phyloP scores from a whole-genome alignment of 805 yeast species.

The Teunomyces funiuensis region DNA sequence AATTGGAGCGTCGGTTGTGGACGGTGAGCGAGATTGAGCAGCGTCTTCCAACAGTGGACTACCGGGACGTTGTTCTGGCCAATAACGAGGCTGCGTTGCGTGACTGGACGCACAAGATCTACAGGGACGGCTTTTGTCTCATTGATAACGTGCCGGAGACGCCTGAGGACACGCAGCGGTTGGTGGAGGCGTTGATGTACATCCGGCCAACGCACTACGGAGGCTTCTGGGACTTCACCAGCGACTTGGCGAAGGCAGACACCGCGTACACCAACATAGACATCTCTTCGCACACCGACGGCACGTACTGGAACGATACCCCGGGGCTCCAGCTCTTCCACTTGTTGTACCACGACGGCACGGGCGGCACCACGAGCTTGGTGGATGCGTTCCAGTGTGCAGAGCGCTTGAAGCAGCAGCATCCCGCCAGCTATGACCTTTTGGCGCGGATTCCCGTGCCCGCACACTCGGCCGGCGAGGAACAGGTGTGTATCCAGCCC shows the following conservation, averaged over 20 bases:
- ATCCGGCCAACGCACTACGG: conserved; percentile 73
- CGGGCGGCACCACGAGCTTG: conserved; percentile 67
- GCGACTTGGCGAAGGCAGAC: conserved; percentile 64
- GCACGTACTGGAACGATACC: conserved; percentile 72
- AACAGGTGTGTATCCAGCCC: conserved; percentile 58
- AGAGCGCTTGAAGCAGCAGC: conserved; percentile 39
- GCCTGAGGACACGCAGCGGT: conserved; percentile 57
- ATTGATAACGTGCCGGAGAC: conserved; percentile 60
- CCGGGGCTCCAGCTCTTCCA: conserved; percentile 74
- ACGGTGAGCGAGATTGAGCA: conserved; percentile 37
- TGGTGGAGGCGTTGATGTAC: conserved; percentile 57
- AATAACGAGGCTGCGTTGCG: conserved; percentile 41
- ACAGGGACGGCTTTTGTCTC: conserved; percentile 60
- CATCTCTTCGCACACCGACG: conserved; percentile 67
- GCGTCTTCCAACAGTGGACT: conserved; percentile 50
- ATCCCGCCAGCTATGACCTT: conserved; percentile 53
- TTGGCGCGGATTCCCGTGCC: conserved; percentile 52
- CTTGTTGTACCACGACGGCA: conserved; percentile 59
- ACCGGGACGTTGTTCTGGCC: conserved; percentile 42
- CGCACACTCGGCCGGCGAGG: conserved; percentile 79
- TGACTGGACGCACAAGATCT: conserved; percentile 55
- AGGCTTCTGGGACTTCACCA: conserved; percentile 79
- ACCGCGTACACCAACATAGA: conserved; percentile 72
- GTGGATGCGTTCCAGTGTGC: conserved; percentile 70
- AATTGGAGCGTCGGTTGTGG: conserved; percentile 45